Evolutionary conservation across 768 basidiomycete species (phyloP), one percentile per base, ranked within the genome.

Genomic region (Xerocomellus dryophilus): DNA sequence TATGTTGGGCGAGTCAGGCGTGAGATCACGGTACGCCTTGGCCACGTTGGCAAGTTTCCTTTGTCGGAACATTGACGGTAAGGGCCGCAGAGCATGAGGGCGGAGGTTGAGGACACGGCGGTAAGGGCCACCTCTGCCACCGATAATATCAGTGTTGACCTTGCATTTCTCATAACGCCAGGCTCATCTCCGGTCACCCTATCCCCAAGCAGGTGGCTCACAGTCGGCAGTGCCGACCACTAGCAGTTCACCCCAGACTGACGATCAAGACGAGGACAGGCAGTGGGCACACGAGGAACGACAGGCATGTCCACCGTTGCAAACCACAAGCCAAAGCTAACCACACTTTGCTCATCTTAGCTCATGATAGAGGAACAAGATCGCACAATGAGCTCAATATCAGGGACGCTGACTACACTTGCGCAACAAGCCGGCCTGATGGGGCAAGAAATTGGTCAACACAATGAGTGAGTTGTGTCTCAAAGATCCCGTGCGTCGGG

Each of bases 401-500:
- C 87, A 0, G 93, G 93, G 0, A 94, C 95, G 2, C 71, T 99
- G 49, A 83, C 68, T 52, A 94, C 88, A 1, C 75, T 99, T 7
- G 86, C 87, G 0, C 86, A 90, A 58, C 97, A 98, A 72, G 97
- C 97, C 0, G 89, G 88, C 11, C 75, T 98, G 31, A 99, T 99
- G 84, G 96, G 96, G 0, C 84, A 83, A 53, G 97, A 99, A 67
- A 90, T 98, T 46, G 76, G 69, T 9, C 93, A 95, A 66, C 97
- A 99, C 63, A 90, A 88, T 61, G 91, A 92, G 96, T 96, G 57
- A 58, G 83, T 62, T 36, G 31, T 43, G 69, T 56, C 18, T 43
- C 70, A 27, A 5, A 27, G 21, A 18, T 43, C 42, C 47, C 20
- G n/a, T 36, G 39, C 7, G 21, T 38, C 42, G 25, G 32, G 11